phyloP scores from a whole-genome alignment of 768 basidiomycete species.

The Rhodotorula paludigena region DNA sequence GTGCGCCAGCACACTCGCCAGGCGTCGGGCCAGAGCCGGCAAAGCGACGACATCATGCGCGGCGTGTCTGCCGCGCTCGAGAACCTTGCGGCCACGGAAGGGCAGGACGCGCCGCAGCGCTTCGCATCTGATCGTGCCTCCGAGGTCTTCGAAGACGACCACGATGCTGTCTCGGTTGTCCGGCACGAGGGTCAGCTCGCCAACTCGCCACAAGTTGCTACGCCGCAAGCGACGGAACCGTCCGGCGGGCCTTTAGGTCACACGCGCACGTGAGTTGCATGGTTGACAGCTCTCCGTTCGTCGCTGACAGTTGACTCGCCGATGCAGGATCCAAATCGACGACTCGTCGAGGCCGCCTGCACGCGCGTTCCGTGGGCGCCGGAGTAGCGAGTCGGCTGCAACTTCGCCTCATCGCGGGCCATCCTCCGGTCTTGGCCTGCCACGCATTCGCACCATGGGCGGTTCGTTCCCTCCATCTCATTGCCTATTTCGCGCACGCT shows the following conservation, averaged over 20 bases:
- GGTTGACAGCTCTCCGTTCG: too few relatives aligned
- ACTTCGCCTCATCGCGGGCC: conserved; percentile 16
- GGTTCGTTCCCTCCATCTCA: too few relatives aligned
- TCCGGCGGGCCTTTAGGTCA: too few relatives aligned
- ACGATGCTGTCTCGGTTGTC: neutral
- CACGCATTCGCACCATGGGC: neutral
- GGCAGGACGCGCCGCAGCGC: neutral
- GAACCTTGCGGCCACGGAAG: neutral
- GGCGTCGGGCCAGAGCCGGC: too few relatives aligned
- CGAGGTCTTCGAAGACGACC: conserved; percentile 2
- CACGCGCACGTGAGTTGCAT: conserved; percentile 24
- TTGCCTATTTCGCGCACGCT: too few relatives aligned
- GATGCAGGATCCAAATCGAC: conserved; percentile 28
- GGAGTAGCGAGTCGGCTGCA: conserved; percentile 26
- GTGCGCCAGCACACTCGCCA: too few relatives aligned
- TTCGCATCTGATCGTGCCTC: neutral
- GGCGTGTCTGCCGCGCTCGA: neutral
- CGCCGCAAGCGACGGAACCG: neutral
- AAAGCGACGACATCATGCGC: neutral
- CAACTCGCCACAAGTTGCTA: neutral
- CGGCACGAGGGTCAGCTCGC: neutral
- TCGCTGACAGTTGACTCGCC: too few relatives aligned
- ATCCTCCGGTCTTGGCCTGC: neutral
- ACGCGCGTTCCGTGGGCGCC: neutral
- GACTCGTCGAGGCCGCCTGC: conserved; percentile 22